Base-by-base conservation (phyloP, 352 stramenopile genomes). In the Globisporangium cylindrosporum region DNA sequence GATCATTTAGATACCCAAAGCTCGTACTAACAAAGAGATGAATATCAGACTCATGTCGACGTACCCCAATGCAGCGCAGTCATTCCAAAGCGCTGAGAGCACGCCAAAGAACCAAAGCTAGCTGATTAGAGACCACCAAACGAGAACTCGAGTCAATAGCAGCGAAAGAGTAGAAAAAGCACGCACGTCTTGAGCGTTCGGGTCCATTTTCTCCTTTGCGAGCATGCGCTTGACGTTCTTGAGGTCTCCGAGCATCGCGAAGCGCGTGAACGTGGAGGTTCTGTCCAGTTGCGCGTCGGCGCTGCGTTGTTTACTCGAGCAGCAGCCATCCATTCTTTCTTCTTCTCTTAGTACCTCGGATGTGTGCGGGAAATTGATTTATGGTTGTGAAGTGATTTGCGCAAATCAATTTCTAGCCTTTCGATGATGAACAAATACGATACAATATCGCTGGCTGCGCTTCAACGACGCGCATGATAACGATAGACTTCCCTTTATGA, bases 11-110 rank as follows among this genome's bases (percentile, higher is more conserved):
- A 32, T 32, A 32, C 29, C 4, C 29, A 32, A 32, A 32, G 29
- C 29, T 32, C 29, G 29, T 32, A 32, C 29, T 32, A 32, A 7
- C 29, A 32, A 32, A 32, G 29, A 32, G 4, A 32, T 32, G 29
- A 32, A 32, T 32, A 32, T 41, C 36, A 15, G 38, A 46, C 38
- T 15, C 38, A 46, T 46, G 38, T 20, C 82, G 81, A 82, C 91
- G 32, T 27, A 93, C 84, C 83, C 83, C 83, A 93, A 63, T 93
- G 86, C 24, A 93, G 66, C 5, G 83, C 86, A 10, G 81, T 91
- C 86, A 93, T 93, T 14, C 84, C 86, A 73, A 93, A 93, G 34
- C 82, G 82, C 86, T 93, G 56, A 43, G 48, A 22, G 14, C 41
- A n/a, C 41, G 6, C 18, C 41, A 49, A 10, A n/a, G 41, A 49